Base-by-base conservation (phyloP, 208 protist genomes). In the Porcisia deanei region DNA sequence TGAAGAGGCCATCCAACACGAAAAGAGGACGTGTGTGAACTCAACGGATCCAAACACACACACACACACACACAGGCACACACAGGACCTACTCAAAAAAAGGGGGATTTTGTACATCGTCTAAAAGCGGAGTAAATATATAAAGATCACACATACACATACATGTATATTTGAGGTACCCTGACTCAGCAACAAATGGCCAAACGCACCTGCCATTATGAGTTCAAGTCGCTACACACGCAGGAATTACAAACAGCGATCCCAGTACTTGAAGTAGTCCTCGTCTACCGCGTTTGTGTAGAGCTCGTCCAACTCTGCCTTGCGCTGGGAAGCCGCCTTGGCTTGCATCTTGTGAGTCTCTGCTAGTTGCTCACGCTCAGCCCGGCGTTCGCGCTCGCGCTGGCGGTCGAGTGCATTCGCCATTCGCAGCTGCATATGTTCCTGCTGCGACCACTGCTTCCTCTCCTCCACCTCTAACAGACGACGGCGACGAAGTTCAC, bases 241-340 rank as follows among this genome's bases (percentile, higher is more conserved):
- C 47, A 41, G 2, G 20, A 39, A 63, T 77, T 91, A 97, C 84
- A 92, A 80, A 66, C 89, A 94, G 7, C 83, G 78, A 76, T 94
- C 90, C 92, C 90, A 98, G 79, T 94, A 90, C 86, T 98, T 96
- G 86, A 90, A 98, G 80, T 96, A 98, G 82, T 98, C 91, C 76
- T 98, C 94, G 74, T 95, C 93, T 52, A 98, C 88, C 1, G 74
- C 82, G 71, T 97, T 96, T 22, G 88, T 93, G 84, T 97, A 98
- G 43, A 97, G 78, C 52, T 91, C 75, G 74, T 97, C 85, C 73
- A 95, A 61, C 34, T 91, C 39, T 9, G 80, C 85, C 77, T 86
- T 89, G 37, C 89, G 89, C 67, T 84, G 60, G 45, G 76, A 60
- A 0, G 89, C 84, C 0, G 91, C 88, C 30, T 79, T 63, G 22